Evolutionary conservation across 2,329 filamentous ascomycete species (phyloP).

Genomic region (Madurella fahalii): DNA sequence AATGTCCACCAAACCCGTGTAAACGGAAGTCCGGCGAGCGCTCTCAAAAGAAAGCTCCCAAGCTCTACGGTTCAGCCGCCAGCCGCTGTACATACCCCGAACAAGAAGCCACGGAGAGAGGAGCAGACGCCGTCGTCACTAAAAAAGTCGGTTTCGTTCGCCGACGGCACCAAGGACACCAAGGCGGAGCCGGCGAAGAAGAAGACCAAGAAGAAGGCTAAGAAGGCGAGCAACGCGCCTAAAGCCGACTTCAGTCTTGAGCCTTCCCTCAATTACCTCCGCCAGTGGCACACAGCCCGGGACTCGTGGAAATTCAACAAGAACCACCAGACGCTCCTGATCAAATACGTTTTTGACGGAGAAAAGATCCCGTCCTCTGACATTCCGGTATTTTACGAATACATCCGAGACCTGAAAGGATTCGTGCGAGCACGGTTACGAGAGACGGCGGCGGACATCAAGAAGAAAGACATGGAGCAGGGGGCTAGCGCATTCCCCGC

Average conservation of each 20-base stretch:
- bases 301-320: slow-evolving; percentile 94
- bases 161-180: slow-evolving; percentile 37
- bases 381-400: slow-evolving; percentile 66
- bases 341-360: slow-evolving; percentile 76
- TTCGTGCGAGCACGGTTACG: slow-evolving; percentile 65
- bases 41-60: slow-evolving; percentile 48
- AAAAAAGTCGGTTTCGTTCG: slow-evolving; percentile 49
- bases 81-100: slow-evolving; percentile 23
- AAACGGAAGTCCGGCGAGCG: slow-evolving; percentile 30
- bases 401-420: slow-evolving; percentile 76
- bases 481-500: slow-evolving; percentile 47
- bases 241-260: slow-evolving; percentile 43
- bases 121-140: slow-evolving; percentile 23
- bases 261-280: slow-evolving; percentile 71
- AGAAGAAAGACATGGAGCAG: slow-evolving; percentile 52
- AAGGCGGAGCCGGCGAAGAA: slow-evolving; percentile 6
- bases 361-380: slow-evolving; percentile 66
- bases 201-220: slow-evolving; percentile 27
- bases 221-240: slow-evolving; percentile 28
- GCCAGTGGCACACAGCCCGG: slow-evolving; percentile 67
- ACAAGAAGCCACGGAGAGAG: slow-evolving; percentile 35
- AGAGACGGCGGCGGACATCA: slow-evolving; percentile 60
- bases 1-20: slow-evolving; percentile 17
- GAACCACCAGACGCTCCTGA: slow-evolving; percentile 77
- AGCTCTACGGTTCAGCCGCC: slow-evolving; percentile 33